A percentile compares a stretch with the other conserved stretches of the same genome.
Evolutionary conservation across 2,329 filamentous ascomycete species (phyloP).

Genomic region (Sarocladium brachiariae): DNA sequence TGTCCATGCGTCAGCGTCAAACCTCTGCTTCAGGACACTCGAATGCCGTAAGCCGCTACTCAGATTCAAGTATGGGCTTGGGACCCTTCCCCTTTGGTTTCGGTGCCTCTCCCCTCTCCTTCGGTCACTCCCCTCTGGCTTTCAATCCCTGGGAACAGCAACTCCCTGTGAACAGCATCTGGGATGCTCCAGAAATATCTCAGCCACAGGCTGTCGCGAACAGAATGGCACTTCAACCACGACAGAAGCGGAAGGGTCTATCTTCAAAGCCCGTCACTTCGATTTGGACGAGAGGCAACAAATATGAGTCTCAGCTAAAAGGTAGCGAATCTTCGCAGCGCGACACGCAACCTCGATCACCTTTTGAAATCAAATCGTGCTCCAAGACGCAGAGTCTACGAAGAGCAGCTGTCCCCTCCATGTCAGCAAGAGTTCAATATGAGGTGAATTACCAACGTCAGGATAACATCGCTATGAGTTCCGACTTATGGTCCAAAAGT

Average conservation of each 20-base stretch:
- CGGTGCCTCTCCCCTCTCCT: not conserved
- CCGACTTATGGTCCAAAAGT: not conserved
- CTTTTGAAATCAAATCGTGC: not conserved
- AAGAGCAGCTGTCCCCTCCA: no score
- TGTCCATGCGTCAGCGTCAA: not conserved
- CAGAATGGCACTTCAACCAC: not conserved
- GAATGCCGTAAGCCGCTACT: not conserved
- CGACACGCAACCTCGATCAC: no score
- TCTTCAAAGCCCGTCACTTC: not conserved
- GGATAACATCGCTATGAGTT: no score
- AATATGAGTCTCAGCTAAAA: not conserved
- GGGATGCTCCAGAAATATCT: constrained; percentile 1
- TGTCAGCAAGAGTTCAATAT: no score
- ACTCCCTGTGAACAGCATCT: not conserved
- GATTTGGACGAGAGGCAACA: not conserved
- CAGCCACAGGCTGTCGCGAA: not conserved
- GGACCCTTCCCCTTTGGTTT: not conserved
- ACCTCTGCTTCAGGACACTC: not conserved
- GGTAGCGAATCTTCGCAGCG: not conserved
- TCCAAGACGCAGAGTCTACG: not conserved
- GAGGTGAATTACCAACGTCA: no score
- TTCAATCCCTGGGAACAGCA: constrained; percentile 2
- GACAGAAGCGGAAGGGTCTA: not conserved
- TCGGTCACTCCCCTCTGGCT: not conserved
- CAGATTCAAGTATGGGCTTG: not conserved